A percentile compares a stretch with the other conserved stretches of the same genome.
Conservation (phyloP, 108 stramenopile genomes). For the Nitzschia sp. region DNA sequence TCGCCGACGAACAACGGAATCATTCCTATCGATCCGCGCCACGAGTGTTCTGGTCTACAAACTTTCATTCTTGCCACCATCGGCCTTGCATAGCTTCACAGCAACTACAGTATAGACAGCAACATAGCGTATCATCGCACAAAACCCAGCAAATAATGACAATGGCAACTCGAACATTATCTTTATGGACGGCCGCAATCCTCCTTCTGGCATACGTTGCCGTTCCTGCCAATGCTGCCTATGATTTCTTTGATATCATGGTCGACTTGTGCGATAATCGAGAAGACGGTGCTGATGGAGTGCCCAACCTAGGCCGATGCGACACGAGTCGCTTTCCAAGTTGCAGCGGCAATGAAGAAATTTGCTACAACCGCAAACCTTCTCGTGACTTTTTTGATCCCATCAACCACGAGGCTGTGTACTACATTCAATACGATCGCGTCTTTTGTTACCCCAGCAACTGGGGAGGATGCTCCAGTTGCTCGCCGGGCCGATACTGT, state of each 20-base stretch:
- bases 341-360: slow-evolving; percentile 31
- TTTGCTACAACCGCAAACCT: slow-evolving; percentile 66
- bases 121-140: too few relatives aligned
- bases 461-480: slow-evolving; percentile 50
- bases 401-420: slow-evolving; percentile 50
- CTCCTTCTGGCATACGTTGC: too few relatives aligned
- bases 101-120: too few relatives aligned
- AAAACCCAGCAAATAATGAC: too few relatives aligned
- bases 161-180: too few relatives aligned
- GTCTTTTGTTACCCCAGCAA: slow-evolving; percentile 50
- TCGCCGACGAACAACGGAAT: too few relatives aligned
- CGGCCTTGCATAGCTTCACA: too few relatives aligned
- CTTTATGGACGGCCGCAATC: too few relatives aligned
- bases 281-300: slow-evolving; percentile 10
- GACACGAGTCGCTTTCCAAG: slow-evolving; percentile 40
- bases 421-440: slow-evolving; percentile 46
- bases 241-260: slow-evolving; percentile 29
- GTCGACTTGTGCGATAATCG: slow-evolving; percentile 46
- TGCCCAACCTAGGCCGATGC: slow-evolving; percentile 37
- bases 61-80: too few relatives aligned
- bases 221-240: too few relatives aligned
- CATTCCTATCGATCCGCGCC: too few relatives aligned
- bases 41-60: too few relatives aligned
- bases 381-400: slow-evolving; percentile 45
- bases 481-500: slow-evolving; percentile 66